A percentile compares a stretch with the other conserved stretches of the same genome.
Conservation (phyloP, 176 grass and related monocot genomes). For the Avena atlantica region DNA sequence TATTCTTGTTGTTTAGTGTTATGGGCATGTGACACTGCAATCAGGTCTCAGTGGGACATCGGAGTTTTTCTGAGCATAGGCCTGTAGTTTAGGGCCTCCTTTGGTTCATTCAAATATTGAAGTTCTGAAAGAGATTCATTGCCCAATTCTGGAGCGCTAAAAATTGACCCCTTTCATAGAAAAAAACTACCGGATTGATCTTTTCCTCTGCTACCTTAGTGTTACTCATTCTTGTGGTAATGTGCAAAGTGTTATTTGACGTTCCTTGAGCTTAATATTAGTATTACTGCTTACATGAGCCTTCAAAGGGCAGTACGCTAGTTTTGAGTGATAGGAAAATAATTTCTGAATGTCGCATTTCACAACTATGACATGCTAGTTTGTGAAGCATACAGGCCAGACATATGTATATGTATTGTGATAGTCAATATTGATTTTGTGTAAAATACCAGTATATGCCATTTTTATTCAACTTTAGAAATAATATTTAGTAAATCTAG, state of each 20-base stretch:
- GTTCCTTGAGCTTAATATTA: slow-evolving; percentile 2
- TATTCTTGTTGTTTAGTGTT: not conserved
- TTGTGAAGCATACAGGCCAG: not conserved
- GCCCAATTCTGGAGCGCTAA: not conserved
- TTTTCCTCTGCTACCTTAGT: not conserved
- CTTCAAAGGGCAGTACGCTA: not conserved
- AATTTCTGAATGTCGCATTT: slow-evolving; percentile 19
- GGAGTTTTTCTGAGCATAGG: not conserved
- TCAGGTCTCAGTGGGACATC: not conserved
- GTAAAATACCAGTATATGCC: not conserved
- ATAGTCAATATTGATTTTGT: not conserved
- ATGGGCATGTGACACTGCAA: not conserved
- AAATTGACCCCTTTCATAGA: not conserved
- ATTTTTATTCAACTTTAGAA: not conserved
- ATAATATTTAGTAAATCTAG: not conserved
- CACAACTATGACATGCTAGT: not conserved
- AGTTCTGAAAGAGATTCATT: not conserved
- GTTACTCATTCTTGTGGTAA: not conserved
- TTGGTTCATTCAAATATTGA: not conserved
- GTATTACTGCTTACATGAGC: not conserved
- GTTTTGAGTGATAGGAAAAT: slow-evolving; percentile 1
- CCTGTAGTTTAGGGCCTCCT: not conserved
- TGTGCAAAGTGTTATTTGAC: not conserved
- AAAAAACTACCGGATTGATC: not conserved
- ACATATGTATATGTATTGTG: not conserved